These are phyloP conservation scores for Proliferodiscus dingleyae DNA, from an alignment of 2,329 filamentous ascomycete genomes.

Conservation along the genomic window DNA sequence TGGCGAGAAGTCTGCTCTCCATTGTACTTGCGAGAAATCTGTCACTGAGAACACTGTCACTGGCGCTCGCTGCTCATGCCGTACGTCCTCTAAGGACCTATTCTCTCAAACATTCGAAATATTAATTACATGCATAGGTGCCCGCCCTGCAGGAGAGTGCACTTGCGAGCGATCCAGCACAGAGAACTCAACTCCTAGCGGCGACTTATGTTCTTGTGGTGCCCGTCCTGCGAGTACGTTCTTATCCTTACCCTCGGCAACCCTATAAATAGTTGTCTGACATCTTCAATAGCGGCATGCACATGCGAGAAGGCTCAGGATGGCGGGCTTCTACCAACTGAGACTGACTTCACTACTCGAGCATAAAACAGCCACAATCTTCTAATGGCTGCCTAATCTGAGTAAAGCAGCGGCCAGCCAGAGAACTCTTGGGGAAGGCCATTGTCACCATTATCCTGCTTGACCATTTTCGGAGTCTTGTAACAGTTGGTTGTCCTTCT, in stretches of 20 bases:
- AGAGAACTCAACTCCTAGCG: conserved; percentile 62
- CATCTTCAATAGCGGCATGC: conserved; percentile 52
- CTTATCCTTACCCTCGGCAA: no score
- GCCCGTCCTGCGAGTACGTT: conserved; percentile 63
- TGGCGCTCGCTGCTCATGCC: conserved; percentile 78
- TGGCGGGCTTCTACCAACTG: conserved; percentile 57
- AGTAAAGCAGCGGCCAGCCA: no score
- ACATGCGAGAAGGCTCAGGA: conserved; percentile 74
- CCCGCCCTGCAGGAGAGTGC: conserved; percentile 73
- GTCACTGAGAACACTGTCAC: conserved; percentile 66
- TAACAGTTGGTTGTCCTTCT: no score
- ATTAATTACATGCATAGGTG: conserved; percentile 29
- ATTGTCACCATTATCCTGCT: no score
- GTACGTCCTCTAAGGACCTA: conserved; percentile 37
- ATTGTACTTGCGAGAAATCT: conserved; percentile 81
- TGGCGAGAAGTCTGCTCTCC: conserved; percentile 78
- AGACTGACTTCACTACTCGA: conserved; percentile 84
- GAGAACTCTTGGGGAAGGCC: no score
- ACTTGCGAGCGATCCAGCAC: conserved; percentile 68
- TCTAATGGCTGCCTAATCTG: no score
- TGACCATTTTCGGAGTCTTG: no score
- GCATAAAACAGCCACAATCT: no score
- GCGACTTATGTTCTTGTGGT: conserved; percentile 71
- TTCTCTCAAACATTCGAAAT: background rate
- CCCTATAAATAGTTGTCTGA: no score